Conservation (phyloP, 257 asterid genomes). For the Parsonsia alboflavescens region DNA sequence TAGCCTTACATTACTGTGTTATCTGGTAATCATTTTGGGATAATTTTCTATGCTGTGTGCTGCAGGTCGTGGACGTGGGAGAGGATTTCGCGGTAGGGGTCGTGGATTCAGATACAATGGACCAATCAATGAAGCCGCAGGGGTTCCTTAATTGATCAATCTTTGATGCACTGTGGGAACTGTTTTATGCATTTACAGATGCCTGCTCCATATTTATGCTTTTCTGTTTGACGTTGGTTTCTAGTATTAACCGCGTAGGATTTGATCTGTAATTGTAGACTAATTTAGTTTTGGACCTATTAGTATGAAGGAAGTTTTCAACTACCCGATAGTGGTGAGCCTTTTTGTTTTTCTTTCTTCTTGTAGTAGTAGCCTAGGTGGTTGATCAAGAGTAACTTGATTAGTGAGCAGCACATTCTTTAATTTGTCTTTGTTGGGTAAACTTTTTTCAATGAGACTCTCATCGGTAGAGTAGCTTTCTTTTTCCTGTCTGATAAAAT, state of each 20-base stretch:
- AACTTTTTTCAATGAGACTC: not conserved
- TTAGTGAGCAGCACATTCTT: constrained; percentile 68
- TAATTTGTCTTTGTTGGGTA: constrained; percentile 39
- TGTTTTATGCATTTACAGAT: constrained; percentile 18
- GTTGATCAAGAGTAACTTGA: constrained; percentile 36
- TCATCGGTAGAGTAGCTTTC: not conserved
- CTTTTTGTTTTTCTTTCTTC: constrained; percentile 44
- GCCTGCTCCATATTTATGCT: constrained; percentile 36
- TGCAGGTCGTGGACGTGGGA: constrained; percentile 84
- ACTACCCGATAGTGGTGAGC: constrained; percentile 40
- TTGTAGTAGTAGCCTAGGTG: constrained; percentile 34
- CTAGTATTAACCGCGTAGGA: constrained; percentile 41
- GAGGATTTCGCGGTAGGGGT: constrained; percentile 71
- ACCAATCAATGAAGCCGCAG: constrained; percentile 33
- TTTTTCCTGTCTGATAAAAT: not conserved
- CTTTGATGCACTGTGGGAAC: constrained; percentile 16
- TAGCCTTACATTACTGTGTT: not conserved
- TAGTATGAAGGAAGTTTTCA: not conserved
- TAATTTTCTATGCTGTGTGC: not conserved
- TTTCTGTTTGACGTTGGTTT: constrained; percentile 20
- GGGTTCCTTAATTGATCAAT: constrained; percentile 31
- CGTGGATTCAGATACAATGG: constrained; percentile 73
- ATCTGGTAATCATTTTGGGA: not conserved
- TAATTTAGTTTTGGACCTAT: constrained; percentile 11
- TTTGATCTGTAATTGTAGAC: constrained; percentile 25